phyloP scores from a whole-genome alignment of 805 yeast species.

The Myxozyma lipomycoides region DNA sequence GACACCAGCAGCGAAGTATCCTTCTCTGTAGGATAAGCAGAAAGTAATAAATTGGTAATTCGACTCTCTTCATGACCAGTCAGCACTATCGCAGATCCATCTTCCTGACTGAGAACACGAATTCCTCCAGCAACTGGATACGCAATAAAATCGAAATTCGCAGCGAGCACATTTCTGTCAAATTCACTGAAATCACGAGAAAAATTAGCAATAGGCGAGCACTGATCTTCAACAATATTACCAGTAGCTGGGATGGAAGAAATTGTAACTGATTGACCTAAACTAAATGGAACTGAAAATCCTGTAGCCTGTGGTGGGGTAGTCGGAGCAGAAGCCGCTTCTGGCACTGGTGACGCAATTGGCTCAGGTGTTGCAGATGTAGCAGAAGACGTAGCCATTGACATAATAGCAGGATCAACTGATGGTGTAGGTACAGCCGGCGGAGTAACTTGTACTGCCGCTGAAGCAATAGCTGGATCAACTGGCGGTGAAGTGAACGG shows the following conservation, averaged over 20 bases:
- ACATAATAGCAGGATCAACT: constrained; percentile 6
- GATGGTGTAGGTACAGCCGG: constrained; percentile 4
- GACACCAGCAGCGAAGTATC: constrained; percentile 24
- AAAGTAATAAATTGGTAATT: constrained; percentile 17
- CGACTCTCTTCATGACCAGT: constrained; percentile 21
- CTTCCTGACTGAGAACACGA: constrained; percentile 24
- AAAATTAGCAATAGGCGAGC: constrained; percentile 22
- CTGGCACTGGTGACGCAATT: too few species aligned
- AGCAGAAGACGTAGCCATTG: neutral
- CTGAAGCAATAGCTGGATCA: constrained; percentile 6
- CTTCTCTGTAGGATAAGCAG: constrained; percentile 6
- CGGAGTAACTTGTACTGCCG: neutral
- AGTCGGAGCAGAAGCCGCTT: too few species aligned
- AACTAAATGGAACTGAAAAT: neutral
- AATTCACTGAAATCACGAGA: constrained; percentile 6
- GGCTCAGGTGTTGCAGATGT: neutral
- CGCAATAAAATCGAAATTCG: constrained; percentile 22
- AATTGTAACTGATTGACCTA: constrained; percentile 6
- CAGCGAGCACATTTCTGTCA: constrained; percentile 19
- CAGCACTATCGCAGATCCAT: constrained; percentile 18
- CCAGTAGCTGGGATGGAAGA: constrained; percentile 11
- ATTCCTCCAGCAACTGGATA: constrained; percentile 18
- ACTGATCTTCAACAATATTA: constrained; percentile 11
- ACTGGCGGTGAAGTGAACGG: constrained; percentile 1
- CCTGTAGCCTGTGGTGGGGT: too few species aligned